phyloP scores from a whole-genome alignment of 495 filamentous ascomycete species.

The Rostrohypoxylon terebratum region DNA sequence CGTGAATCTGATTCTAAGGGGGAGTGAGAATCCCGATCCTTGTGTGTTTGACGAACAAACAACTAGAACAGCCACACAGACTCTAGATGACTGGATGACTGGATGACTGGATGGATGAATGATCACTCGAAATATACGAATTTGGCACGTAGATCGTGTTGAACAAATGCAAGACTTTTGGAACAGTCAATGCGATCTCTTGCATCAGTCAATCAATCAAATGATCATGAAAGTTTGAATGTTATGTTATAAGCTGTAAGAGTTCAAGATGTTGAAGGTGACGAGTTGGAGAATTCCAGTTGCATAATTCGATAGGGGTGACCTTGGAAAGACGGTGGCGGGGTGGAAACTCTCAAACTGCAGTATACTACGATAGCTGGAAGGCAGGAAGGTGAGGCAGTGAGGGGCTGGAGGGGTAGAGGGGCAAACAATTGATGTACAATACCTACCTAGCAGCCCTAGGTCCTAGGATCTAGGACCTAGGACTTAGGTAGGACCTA shows the following conservation, averaged over 20 bases:
- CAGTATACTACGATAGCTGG: background rate
- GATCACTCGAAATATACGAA: slow-evolving; percentile 13
- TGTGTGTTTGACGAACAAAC: slow-evolving; percentile 5
- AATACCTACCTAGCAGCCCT: background rate
- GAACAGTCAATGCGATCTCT: slow-evolving; percentile 30
- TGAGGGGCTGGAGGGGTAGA: slow-evolving; percentile 23
- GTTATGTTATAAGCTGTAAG: no score
- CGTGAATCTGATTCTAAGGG: background rate
- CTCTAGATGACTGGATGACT: background rate
- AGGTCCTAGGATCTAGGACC: no score
- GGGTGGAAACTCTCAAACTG: slow-evolving; percentile 1
- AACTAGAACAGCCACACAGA: background rate
- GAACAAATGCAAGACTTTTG: slow-evolving; percentile 25
- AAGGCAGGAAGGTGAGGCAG: background rate
- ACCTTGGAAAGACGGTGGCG: slow-evolving; percentile 25
- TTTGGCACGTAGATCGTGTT: slow-evolving; percentile 33
- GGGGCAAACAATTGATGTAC: slow-evolving; percentile 27
- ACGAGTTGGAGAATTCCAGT: slow-evolving; percentile 8
- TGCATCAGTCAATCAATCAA: slow-evolving; percentile 26
- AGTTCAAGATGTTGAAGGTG: background rate
- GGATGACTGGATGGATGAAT: background rate
- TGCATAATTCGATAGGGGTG: slow-evolving; percentile 5
- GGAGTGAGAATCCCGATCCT: slow-evolving; percentile 5
- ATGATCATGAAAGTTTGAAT: slow-evolving; percentile 6
- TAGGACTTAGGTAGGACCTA: background rate